Base-by-base conservation (phyloP, 352 stramenopile species). In the Plasmopara halstedii region DNA sequence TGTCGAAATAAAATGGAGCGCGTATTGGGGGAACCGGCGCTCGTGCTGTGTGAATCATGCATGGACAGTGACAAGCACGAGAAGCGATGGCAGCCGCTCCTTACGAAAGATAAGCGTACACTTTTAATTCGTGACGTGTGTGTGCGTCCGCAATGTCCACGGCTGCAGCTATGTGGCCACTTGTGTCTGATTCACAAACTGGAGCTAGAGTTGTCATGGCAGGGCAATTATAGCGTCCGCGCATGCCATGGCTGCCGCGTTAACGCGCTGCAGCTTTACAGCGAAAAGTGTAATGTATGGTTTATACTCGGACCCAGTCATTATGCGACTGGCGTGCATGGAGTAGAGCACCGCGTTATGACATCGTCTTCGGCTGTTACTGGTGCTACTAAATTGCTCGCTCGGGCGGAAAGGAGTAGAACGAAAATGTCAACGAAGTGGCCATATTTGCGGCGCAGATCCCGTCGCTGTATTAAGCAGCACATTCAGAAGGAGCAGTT, bases 51-150 rank as follows among this genome's bases (percentile, higher is more conserved):
- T 55, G 53, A 49, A 19, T 42, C 33, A 25, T 88, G 76, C 42
- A 62, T 75, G 40, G 42, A 65, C 0, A 48, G 50, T 22, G 52
- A 61, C 19, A 60, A 63, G 22, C 52, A 69, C 31, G 60, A 66
- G 36, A 38, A 23, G 27, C 46, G 29, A 14, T 85, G 46, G 64
- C 32, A 44, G 38, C 51, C 39, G 23, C 69, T 77, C 27, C 49
- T 52, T 5, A 58, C 37, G 18, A 51, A 46, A 14, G 49, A 53
- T 0, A 58, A 75, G 35, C 33, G 64, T 27, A 34, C 66, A 18
- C 41, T 88, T 52, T 55, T 83, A 11, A 56, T 80, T 36, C 66
- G 73, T 17, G 76, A 85, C 21, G 73, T 88, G 31, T 88, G 76
- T 34, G 66, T 68, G 19, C 62, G 59, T 10, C 56, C 57, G 15